Conservation (phyloP, 331 rosid species). For the Stylosanthes scabra region DNA sequence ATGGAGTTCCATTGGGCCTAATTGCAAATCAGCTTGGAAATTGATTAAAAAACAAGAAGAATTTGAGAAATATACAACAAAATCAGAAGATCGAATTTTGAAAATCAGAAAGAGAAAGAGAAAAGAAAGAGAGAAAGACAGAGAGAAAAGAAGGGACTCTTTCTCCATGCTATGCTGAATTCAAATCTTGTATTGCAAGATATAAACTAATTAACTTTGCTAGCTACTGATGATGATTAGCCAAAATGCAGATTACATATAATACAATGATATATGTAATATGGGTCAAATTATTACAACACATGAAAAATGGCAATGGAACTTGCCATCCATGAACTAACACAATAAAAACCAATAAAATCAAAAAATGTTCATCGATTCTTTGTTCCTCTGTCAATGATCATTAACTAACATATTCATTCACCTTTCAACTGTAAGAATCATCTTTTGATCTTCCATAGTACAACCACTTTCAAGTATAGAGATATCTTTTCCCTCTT, state of each 20-base stretch:
- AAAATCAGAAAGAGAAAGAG: constrained; percentile 54
- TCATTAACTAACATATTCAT: neutral
- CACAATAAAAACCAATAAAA: neutral
- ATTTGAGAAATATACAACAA: too few relatives aligned
- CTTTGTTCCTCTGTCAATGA: neutral
- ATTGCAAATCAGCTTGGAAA: too few relatives aligned
- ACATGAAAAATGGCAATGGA: neutral
- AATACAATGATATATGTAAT: neutral
- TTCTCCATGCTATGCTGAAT: constrained; percentile 39
- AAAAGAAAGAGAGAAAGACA: too few relatives aligned
- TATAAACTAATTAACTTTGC: constrained; percentile 31
- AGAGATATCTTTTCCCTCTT: neutral
- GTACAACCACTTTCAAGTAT: neutral
- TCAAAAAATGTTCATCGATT: neutral
- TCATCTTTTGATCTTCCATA: neutral
- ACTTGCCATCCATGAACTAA: neutral
- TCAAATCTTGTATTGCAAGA: constrained; percentile 61
- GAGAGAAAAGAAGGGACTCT: constrained; percentile 58
- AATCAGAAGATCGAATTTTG: neutral
- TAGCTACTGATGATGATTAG: constrained; percentile 45
- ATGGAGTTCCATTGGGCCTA: too few relatives aligned
- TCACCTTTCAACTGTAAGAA: neutral
- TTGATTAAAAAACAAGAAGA: too few relatives aligned
- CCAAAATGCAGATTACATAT: too few relatives aligned
- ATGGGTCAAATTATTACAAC: neutral